phyloP scores from a whole-genome alignment of 768 basidiomycete genomes.

The Serendipita indica region DNA sequence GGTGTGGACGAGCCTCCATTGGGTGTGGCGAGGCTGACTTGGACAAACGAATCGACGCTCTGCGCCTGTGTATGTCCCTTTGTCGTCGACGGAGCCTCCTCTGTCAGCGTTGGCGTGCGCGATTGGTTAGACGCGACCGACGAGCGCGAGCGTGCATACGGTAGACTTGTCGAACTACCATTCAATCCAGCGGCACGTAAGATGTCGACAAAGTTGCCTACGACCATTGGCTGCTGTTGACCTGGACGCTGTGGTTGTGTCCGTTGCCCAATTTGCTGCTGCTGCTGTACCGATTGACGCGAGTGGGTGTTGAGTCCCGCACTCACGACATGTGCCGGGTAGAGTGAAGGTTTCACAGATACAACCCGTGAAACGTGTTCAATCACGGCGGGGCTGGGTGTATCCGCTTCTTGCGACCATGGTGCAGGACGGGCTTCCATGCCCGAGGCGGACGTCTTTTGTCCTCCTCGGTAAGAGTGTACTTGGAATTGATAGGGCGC shows the following conservation, averaged over 20 bases:
- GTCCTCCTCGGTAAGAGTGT: neutral
- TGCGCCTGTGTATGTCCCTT: neutral
- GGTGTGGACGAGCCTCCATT: neutral
- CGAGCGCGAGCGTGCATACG: neutral
- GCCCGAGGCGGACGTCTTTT: neutral
- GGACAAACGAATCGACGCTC: slow-evolving; percentile 2
- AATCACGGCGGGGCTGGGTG: slow-evolving; percentile 5
- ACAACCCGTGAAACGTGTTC: neutral
- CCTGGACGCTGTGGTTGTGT: neutral
- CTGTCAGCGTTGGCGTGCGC: neutral
- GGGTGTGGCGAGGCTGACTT: neutral
- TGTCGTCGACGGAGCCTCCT: neutral
- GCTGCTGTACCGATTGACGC: neutral
- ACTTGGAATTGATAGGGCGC: neutral
- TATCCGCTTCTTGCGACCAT: neutral
- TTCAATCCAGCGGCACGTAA: neutral
- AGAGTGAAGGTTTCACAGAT: neutral
- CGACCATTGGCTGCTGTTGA: neutral
- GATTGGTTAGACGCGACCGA: neutral
- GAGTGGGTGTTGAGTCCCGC: neutral
- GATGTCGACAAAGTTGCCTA: neutral
- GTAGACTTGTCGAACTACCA: neutral
- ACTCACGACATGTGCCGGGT: slow-evolving; percentile 2
- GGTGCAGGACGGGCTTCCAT: neutral
- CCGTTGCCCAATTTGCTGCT: too few relatives aligned